Base-by-base conservation (phyloP, 768 basidiomycete species). In the Harrya chromipes region DNA sequence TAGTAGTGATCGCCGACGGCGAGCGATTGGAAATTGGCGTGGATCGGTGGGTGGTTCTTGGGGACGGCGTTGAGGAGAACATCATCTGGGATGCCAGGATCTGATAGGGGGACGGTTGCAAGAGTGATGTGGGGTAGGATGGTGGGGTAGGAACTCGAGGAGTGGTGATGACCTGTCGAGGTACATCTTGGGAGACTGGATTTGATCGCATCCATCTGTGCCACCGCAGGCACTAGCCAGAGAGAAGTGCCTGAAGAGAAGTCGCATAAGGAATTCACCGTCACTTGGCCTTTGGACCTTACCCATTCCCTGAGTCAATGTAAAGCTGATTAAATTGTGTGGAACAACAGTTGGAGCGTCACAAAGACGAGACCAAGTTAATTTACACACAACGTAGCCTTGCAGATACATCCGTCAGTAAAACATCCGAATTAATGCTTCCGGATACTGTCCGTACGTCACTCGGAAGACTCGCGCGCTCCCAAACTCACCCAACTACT, bases 81-180 rank as follows among this genome's bases (percentile, higher is more conserved):
- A 7, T 49, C 52, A 7, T 49, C 38, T 0, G 27, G 20, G 34
- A 39, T 40, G 14, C 37, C 33, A 4, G 55, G 27, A 27, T 46
- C 47, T 1, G 44, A 43, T 34, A 40, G 44, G 67, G 79, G 54
- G 69, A 72, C 38, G 65, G 75, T 50, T 65, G 78, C 57, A 38
- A 91, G 79, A 1, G 89, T 90, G 59, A 90, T 76, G 65, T 91
- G 88, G 6, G 87, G 85, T 33, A 76, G 61, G 64, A 89, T 82
- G 20, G 57, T 49, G 1, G 85, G 84, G 60, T 83, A 90, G 0
- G 82, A 80, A 10, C 65, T 69, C 5, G 64, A 61, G 5, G 61
- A 65, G 54, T 57, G 57, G 10, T 20, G 12, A 19, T 29, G 43
- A 36, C 43, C 50, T 38, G n/a, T 56, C 56, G 51, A 47, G 19